Evolutionary conservation across 1,284 basidiomycete genomes (phyloP).

Genomic region (Cutaneotrichosporon mucoides): DNA sequence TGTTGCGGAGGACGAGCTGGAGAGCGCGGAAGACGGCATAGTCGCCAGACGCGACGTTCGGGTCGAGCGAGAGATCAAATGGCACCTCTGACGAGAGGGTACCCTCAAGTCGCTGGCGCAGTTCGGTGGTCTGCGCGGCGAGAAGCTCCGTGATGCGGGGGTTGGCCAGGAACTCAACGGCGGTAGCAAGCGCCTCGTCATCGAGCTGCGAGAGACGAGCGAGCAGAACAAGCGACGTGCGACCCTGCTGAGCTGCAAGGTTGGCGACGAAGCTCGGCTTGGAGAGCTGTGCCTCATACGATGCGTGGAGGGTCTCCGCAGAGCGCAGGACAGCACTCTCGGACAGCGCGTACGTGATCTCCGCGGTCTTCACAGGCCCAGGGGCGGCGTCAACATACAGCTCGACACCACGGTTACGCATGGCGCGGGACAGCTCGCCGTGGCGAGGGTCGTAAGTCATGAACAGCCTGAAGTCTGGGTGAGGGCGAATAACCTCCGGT

Average conservation of each 20-base stretch:
- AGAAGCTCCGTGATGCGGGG: slow-evolving; percentile 7
- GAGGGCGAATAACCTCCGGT: slow-evolving; percentile 72
- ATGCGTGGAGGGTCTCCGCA: slow-evolving; percentile 1
- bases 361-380: neutral
- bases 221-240: neutral
- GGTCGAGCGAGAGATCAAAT: slow-evolving; percentile 33
- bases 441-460: slow-evolving; percentile 89
- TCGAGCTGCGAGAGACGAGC: slow-evolving; percentile 1
- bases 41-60: slow-evolving; percentile 20
- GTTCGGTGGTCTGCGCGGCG: neutral
- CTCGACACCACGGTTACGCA: slow-evolving; percentile 97
- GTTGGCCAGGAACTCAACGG: slow-evolving; percentile 11
- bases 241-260: slow-evolving; percentile 14
- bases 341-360: slow-evolving; percentile 9
- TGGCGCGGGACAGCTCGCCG: slow-evolving; percentile 94
- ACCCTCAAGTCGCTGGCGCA: neutral
- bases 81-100: slow-evolving; percentile 16
- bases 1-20: slow-evolving; percentile 32
- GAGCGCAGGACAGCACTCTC: slow-evolving; percentile 11
- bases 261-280: slow-evolving; percentile 9
- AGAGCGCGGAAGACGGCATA: slow-evolving; percentile 23
- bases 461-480: slow-evolving; percentile 85
- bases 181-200: slow-evolving; percentile 1
- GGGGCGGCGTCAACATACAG: slow-evolving; percentile 51
- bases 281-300: neutral